phyloP scores from a whole-genome alignment of 1,284 basidiomycete species.

The Sanghuangporus sanghuang region DNA sequence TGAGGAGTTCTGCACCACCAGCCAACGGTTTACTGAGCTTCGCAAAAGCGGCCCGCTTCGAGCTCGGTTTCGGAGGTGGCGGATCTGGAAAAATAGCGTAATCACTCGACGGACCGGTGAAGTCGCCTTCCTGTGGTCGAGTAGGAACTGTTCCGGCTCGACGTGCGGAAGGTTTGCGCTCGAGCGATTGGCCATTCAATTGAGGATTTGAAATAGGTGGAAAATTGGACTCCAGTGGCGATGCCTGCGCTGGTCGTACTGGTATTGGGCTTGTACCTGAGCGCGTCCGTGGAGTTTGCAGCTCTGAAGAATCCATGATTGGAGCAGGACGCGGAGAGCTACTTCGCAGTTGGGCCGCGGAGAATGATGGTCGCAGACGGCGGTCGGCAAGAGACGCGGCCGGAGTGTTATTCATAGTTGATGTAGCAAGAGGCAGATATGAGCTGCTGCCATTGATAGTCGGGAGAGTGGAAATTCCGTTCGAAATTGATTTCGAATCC shows the following conservation, averaged over 20 bases:
- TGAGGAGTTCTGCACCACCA: constrained; percentile 36
- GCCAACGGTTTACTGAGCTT: constrained; percentile 53
- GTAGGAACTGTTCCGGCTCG: constrained; percentile 16
- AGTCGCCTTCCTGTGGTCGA: constrained; percentile 33
- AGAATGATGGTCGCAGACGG: constrained; percentile 64
- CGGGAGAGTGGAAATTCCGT: constrained; percentile 15
- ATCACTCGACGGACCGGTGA: constrained; percentile 58
- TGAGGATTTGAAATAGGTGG: constrained; percentile 1
- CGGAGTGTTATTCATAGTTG: constrained; percentile 50
- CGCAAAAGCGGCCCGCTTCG: constrained; percentile 62
- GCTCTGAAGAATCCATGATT: constrained; percentile 23
- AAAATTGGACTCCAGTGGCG: constrained; percentile 8
- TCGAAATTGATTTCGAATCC: constrained; percentile 36
- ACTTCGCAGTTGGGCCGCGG: constrained; percentile 67
- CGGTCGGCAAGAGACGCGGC: constrained; percentile 46
- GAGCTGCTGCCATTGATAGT: constrained; percentile 45
- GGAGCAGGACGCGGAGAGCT: constrained; percentile 32
- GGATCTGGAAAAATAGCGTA: constrained; percentile 70
- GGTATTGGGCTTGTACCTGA: constrained; percentile 61
- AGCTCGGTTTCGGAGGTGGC: constrained; percentile 43
- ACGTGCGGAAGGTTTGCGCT: constrained; percentile 13
- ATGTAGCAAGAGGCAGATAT: constrained; percentile 41
- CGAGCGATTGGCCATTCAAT: constrained; percentile 3
- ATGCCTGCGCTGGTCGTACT: constrained; percentile 30
- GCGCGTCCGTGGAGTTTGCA: constrained; percentile 41